Base-by-base conservation (phyloP, 1,139 yeast species). In the Suhomyces maxii region DNA sequence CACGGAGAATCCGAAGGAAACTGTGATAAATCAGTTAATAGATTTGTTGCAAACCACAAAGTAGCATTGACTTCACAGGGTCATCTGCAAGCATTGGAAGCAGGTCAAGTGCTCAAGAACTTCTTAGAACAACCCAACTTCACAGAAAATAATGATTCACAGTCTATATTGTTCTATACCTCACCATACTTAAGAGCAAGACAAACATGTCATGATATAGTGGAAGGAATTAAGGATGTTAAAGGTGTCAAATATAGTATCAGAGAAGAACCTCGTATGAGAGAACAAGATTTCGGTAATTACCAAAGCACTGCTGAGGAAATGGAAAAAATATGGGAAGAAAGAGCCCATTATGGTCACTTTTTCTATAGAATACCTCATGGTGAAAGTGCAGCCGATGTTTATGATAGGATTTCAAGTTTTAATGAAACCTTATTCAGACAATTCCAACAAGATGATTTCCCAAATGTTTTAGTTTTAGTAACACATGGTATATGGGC, bases 401-500 rank as follows among this genome's bases (percentile, higher is more conserved):
- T 90, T 3, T 90, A 84, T 65, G 97, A 90, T 63, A 71, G 97
- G 41, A 86, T 91, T 50, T 87, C 96, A 2, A 87, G 95, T 34
- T 90, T 90, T 64, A 89, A 89, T 61, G 97, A 89, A 63, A 82
- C 95, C 0, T 66, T 90, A 39, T 89, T 84, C 63, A 74, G 97
- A 37, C 95, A 87, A 60, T 90, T 90, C 60, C 81, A 80, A 48
- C 72, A 73, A 42, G 84, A 79, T 23, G 73, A 78, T 56, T 86
- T 86, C 63, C 91, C 95, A 9, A 75, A 78, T 42, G 84, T 89
- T 13, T 74, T 89, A 40, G 91, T 90, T 1, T 69, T 90, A 42
- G 97, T 90, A 34, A 86, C 96, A 2, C 97, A 90, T 63, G 97
- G 97, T 8, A 88, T 90, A 14, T 89, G 96, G 95, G 88, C 95